phyloP scores from a whole-genome alignment of 768 basidiomycete species.

The Mycena venus region DNA sequence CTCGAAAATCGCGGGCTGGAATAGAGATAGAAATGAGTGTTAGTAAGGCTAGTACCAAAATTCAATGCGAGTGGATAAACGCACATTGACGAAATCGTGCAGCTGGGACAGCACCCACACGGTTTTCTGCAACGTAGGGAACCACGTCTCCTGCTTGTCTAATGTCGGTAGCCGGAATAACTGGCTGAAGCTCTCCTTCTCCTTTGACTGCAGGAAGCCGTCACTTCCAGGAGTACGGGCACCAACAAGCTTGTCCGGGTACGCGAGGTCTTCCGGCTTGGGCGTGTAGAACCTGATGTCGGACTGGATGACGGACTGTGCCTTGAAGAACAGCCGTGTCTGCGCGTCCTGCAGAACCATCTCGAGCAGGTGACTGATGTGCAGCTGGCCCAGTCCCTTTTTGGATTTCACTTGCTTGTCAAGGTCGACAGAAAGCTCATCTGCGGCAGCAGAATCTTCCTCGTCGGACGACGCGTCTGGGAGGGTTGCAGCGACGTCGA shows the following conservation, averaged over 20 bases:
- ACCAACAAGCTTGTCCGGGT: constrained; percentile 87
- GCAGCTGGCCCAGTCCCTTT: constrained; percentile 65
- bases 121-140: constrained; percentile 88
- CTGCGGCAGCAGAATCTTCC: constrained; percentile 44
- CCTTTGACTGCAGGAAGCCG: constrained; percentile 57
- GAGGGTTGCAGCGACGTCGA: constrained; percentile 74
- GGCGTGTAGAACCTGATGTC: constrained; percentile 90
- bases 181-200: constrained; percentile 78
- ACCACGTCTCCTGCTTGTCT: constrained; percentile 90
- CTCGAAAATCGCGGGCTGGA: constrained; percentile 93
- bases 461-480: constrained; percentile 39
- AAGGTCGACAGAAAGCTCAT: constrained; percentile 21
- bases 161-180: constrained; percentile 79
- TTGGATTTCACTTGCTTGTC: constrained; percentile 4
- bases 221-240: not conserved
- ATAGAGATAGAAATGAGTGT: constrained; percentile 6
- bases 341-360: constrained; percentile 88
- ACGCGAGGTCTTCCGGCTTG: constrained; percentile 84
- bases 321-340: constrained; percentile 95
- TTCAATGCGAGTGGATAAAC: constrained; percentile 26
- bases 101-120: constrained; percentile 94
- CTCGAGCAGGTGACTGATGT: constrained; percentile 64
- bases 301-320: constrained; percentile 89
- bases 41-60: not conserved
- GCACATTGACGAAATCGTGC: constrained; percentile 92